These are phyloP conservation scores for Kandelia obovata DNA, from an alignment of 345 rosid species.

Conservation along the genomic window DNA sequence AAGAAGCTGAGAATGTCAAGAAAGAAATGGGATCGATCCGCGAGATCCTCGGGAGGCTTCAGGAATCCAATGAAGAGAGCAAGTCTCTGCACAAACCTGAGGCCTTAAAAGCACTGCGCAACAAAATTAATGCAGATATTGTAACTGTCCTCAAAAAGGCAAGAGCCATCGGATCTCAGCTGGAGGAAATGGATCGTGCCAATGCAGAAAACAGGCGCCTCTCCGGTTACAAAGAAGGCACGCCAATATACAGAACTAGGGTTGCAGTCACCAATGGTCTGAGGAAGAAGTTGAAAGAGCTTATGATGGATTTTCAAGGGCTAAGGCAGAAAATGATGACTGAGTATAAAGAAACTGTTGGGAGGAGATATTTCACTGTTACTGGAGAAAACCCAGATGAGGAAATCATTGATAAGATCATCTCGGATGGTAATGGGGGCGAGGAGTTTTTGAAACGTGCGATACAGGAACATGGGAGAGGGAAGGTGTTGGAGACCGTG, in stretches of 20 bases:
- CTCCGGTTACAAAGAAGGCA: constrained; percentile 75
- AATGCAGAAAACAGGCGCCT: constrained; percentile 72
- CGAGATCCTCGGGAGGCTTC: constrained; percentile 55
- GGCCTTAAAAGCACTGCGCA: constrained; percentile 56
- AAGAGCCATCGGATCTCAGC: constrained; percentile 50
- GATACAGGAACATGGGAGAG: constrained; percentile 90
- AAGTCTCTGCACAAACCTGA: constrained; percentile 76
- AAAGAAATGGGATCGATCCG: constrained; percentile 70
- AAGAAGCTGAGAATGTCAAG: constrained; percentile 89
- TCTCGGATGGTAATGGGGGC: constrained; percentile 57
- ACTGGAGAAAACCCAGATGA: constrained; percentile 85
- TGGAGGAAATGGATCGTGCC: constrained; percentile 87
- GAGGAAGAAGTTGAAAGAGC: constrained; percentile 72
- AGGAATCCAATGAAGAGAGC: constrained; percentile 72
- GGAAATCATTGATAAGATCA: constrained; percentile 81
- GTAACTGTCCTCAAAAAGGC: constrained; percentile 62
- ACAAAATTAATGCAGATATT: constrained; percentile 67
- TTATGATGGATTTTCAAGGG: constrained; percentile 97
- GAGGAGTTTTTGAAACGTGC: constrained; percentile 71
- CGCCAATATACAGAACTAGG: constrained; percentile 71
- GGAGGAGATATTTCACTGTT: constrained; percentile 84
- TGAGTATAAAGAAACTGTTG: constrained; percentile 84
- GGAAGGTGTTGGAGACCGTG: constrained; percentile 82
- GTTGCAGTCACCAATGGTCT: constrained; percentile 75
- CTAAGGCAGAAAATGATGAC: constrained; percentile 86